A percentile compares a stretch with the other conserved stretches of the same genome.
Evolutionary conservation across 202 grass and related monocot species (phyloP).

Genomic region (Cymbopogon flexuosus): DNA sequence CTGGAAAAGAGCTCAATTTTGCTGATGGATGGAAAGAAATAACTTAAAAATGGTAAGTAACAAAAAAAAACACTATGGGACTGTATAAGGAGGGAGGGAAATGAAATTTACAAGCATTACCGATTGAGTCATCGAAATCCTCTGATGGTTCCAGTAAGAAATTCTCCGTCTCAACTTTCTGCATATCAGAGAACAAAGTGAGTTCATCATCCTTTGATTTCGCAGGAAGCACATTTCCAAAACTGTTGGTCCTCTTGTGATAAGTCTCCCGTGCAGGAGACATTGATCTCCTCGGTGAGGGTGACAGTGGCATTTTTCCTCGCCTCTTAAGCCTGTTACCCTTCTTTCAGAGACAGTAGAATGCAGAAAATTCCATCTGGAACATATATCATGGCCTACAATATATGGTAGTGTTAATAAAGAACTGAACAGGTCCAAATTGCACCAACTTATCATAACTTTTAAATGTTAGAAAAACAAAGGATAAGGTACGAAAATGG

Average conservation of each 20-base stretch:
- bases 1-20: conserved; percentile 72
- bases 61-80: neutral
- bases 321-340: neutral
- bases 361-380: conserved; percentile 21
- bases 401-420: neutral
- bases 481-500: neutral
- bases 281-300: conserved; percentile 48
- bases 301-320: conserved; percentile 72
- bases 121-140: conserved; percentile 77
- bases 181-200: conserved; percentile 62
- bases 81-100: neutral
- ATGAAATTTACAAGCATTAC: conserved; percentile 41
- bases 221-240: conserved; percentile 36
- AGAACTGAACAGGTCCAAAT: neutral
- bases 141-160: conserved; percentile 75
- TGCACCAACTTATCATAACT: conserved; percentile 11
- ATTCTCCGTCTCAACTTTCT: conserved; percentile 64
- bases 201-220: conserved; percentile 84
- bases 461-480: neutral
- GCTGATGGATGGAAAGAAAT: conserved; percentile 39
- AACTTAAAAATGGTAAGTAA: conserved; percentile 21
- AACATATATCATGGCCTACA: conserved; percentile 26
- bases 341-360: conserved; percentile 24
- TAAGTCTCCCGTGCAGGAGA: conserved; percentile 52
- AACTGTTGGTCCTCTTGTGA: conserved; percentile 58